Percentiles rank a stretch among this genome's conserved stretches.
Conservation (phyloP, 2,329 filamentous ascomycete genomes). For the Aureobasidium sp. region DNA sequence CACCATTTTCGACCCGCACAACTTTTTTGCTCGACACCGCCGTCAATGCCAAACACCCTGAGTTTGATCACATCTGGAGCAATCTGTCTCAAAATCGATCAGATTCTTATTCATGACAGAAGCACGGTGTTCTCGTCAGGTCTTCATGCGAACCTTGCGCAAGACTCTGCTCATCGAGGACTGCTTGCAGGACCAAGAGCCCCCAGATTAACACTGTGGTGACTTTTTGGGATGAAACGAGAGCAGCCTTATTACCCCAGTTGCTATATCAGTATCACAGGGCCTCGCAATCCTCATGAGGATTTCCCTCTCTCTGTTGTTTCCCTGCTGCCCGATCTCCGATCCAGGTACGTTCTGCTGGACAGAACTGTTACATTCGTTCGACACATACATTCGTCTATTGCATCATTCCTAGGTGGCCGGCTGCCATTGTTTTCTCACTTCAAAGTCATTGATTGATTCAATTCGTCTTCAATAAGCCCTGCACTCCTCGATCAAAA, state of each 20-base stretch:
- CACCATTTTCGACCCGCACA: neutral
- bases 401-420: neutral
- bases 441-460: neutral
- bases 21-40: slow-evolving; percentile 3
- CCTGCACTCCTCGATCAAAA: neutral
- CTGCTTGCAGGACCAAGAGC: neutral
- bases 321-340: neutral
- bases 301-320: neutral
- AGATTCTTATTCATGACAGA: slow-evolving; percentile 7
- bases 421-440: neutral
- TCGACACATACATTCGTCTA: neutral
- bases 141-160: neutral
- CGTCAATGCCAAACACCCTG: slow-evolving; percentile 3
- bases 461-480: neutral
- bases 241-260: slow-evolving; percentile 9
- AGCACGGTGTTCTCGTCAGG: neutral
- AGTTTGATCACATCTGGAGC: slow-evolving; percentile 1
- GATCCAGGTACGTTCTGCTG: slow-evolving; percentile 11
- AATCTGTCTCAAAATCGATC: neutral
- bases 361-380: neutral
- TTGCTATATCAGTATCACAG: slow-evolving; percentile 11
- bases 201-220: slow-evolving; percentile 1
- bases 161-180: neutral
- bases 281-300: slow-evolving; percentile 1
- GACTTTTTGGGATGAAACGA: neutral